These are phyloP conservation scores for Onygena corvina DNA, from an alignment of 2,329 filamentous ascomycete genomes.

Conservation along the genomic window DNA sequence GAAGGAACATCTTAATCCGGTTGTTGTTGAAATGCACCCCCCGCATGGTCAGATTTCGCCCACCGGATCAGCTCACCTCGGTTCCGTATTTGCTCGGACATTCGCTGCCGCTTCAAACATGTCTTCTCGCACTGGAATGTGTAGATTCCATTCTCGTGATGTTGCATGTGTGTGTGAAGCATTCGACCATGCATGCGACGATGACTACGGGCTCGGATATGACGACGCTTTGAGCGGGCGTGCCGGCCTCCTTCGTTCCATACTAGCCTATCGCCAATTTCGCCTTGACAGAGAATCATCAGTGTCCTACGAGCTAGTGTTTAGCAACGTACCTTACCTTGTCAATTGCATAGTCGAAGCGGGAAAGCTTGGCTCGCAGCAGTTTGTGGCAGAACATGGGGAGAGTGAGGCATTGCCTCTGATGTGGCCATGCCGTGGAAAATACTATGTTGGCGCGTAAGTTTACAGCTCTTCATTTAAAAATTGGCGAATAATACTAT, in stretches of 20 bases:
- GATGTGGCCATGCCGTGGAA: constrained; percentile 31
- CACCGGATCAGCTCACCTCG: constrained; percentile 23
- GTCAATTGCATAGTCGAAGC: constrained; percentile 25
- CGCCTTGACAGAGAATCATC: constrained; percentile 17
- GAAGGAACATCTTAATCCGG: constrained; percentile 19
- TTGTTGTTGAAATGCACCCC: constrained; percentile 9
- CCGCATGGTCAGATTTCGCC: constrained; percentile 21
- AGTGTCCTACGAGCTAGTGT: constrained; percentile 18
- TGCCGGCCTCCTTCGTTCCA: constrained; percentile 27
- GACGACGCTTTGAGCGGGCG: constrained; percentile 33
- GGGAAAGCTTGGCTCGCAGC: constrained; percentile 24
- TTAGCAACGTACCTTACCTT: constrained; percentile 23
- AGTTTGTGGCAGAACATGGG: constrained; percentile 24
- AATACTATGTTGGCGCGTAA: constrained; percentile 30
- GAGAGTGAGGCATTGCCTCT: constrained; percentile 25
- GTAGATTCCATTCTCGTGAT: constrained; percentile 21
- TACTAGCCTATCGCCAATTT: constrained; percentile 26
- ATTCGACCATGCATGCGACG: constrained; percentile 22
- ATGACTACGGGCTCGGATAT: constrained; percentile 24
- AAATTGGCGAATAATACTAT: background rate
- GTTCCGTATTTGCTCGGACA: constrained; percentile 22
- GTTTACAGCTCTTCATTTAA: constrained; percentile 12
- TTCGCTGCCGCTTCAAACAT: constrained; percentile 16
- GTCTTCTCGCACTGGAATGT: constrained; percentile 9
- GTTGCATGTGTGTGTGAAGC: constrained; percentile 22